Evolutionary conservation across 306 rosid genomes (phyloP), one percentile per base, ranked within the genome.

Genomic region (Arachis stenosperma): DNA sequence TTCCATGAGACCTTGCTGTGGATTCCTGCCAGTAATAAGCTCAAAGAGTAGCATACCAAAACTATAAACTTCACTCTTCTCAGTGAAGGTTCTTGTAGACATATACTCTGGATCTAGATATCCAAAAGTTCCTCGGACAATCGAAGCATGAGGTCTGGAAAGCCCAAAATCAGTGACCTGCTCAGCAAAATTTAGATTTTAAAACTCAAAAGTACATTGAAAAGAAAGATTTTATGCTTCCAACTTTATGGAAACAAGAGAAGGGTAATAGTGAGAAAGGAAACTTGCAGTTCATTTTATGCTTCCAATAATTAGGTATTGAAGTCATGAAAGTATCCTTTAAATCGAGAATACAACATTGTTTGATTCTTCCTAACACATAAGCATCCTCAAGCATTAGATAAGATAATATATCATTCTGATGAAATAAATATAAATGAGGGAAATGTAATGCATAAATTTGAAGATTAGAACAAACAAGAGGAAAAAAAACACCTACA

Each of bases 21-120:
- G 85, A 74, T 75, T 84, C 74, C 83, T 81, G 12, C 85, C 81
- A 13, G 82, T 82, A 68, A 77, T 79, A 22, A 70, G 78, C 69
- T 87, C 88, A 69, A 87, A 80, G 17, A 87, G 73, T 71, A 87
- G 82, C 79, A 84, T 87, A 2, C 87, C 87, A 75, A 82, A 87
- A 70, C 91, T 84, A 77, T 82, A 87, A 41, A 87, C 88, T 43
- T 84, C 88, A 39, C 88, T 75, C 80, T 78, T 87, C 85, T 77
- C 84, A 22, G 85, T 84, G 81, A 67, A 87, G 71, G 85, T 81
- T 71, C 66, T 78, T 60, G 83, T 61, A 55, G 74, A 78, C 64
- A 77, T 39, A 61, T 84, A 84, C 78, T 74, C 85, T 6, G 85
- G 83, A 74, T 84, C 85, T 17, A 84, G 76, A 71, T 84, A 78